Evolutionary conservation across 768 basidiomycete species (phyloP).

Genomic region (Psilocybe sp.): DNA sequence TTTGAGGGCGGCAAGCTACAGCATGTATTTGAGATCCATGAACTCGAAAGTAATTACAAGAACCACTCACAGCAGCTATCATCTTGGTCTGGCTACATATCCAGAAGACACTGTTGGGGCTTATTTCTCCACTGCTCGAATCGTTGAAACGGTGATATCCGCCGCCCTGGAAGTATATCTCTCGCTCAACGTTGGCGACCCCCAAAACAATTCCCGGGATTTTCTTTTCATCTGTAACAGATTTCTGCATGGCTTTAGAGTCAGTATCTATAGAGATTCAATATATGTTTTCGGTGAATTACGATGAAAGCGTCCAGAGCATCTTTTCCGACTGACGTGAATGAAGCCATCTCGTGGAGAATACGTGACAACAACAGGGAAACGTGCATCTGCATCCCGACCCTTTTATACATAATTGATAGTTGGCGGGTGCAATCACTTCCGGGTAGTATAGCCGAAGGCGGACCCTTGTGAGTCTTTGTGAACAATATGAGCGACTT

Average conservation of each 20-base stretch:
- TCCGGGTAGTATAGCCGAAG: too few relatives aligned
- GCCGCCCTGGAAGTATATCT: conserved; percentile 28
- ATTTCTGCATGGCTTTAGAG: conserved; percentile 2
- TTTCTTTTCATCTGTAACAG: conserved; percentile 8
- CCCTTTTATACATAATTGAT: too few relatives aligned
- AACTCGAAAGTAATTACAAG: background rate
- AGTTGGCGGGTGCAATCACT: too few relatives aligned
- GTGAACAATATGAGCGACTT: too few relatives aligned
- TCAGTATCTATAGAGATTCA: background rate
- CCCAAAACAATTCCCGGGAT: conserved; percentile 21
- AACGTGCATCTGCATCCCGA: too few relatives aligned
- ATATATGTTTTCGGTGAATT: background rate
- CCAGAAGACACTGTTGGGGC: conserved; percentile 34
- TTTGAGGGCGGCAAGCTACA: conserved; percentile 29
- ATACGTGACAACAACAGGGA: too few relatives aligned
- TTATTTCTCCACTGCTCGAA: conserved; percentile 21
- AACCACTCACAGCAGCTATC: conserved; percentile 25
- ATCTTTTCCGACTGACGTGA: conserved; percentile 10
- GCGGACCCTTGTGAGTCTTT: too few relatives aligned
- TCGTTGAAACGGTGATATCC: conserved; percentile 23
- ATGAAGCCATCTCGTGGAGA: conserved; percentile 6
- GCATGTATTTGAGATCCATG: background rate
- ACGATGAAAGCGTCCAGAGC: conserved; percentile 16
- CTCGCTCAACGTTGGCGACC: conserved; percentile 23
- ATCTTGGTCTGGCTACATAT: conserved; percentile 39